Conservation (phyloP, 495 filamentous ascomycete species). For the Talaromyces wortmannii region DNA sequence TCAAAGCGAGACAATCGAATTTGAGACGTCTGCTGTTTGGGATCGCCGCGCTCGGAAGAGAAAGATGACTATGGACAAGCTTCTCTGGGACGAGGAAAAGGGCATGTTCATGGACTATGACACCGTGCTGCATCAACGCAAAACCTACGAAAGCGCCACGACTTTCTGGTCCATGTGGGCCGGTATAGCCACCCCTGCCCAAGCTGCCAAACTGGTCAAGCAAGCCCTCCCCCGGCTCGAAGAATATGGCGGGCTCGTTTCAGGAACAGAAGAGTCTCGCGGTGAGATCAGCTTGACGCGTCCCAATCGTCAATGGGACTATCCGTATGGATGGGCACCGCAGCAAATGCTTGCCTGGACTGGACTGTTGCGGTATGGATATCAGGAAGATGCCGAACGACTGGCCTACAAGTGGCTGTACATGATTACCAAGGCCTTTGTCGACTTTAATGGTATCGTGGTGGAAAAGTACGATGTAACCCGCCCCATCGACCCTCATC, state of each 20-base stretch:
- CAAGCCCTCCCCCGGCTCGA: slow-evolving; percentile 81
- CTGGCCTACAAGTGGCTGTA: slow-evolving; percentile 92
- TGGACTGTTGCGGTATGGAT: slow-evolving; percentile 83
- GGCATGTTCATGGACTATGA: slow-evolving; percentile 98
- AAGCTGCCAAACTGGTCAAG: slow-evolving; percentile 69
- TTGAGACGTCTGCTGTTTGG: slow-evolving; percentile 80
- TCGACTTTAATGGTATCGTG: slow-evolving; percentile 94
- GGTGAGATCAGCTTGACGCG: slow-evolving; percentile 71
- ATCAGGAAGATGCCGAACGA: slow-evolving; percentile 78
- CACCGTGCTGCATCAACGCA: slow-evolving; percentile 69
- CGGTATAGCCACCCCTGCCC: slow-evolving; percentile 69
- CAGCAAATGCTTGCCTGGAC: slow-evolving; percentile 99
- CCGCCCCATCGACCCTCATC: slow-evolving; percentile 76
- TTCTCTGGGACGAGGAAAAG: slow-evolving; percentile 81
- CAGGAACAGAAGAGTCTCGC: slow-evolving; percentile 79
- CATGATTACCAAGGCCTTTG: slow-evolving; percentile 95
- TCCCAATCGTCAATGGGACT: slow-evolving; percentile 97
- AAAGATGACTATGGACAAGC: slow-evolving; percentile 76
- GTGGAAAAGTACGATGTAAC: slow-evolving; percentile 99
- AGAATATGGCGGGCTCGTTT: slow-evolving; percentile 78
- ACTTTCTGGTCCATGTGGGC: slow-evolving; percentile 98
- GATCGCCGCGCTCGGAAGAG: slow-evolving; percentile 76
- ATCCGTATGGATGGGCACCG: slow-evolving; percentile 95
- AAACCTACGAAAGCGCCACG: slow-evolving; percentile 76
- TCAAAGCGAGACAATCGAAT: slow-evolving; percentile 47